Evolutionary conservation across 2,329 filamentous ascomycete genomes (phyloP).

Genomic region (Alternaria gansuensis): DNA sequence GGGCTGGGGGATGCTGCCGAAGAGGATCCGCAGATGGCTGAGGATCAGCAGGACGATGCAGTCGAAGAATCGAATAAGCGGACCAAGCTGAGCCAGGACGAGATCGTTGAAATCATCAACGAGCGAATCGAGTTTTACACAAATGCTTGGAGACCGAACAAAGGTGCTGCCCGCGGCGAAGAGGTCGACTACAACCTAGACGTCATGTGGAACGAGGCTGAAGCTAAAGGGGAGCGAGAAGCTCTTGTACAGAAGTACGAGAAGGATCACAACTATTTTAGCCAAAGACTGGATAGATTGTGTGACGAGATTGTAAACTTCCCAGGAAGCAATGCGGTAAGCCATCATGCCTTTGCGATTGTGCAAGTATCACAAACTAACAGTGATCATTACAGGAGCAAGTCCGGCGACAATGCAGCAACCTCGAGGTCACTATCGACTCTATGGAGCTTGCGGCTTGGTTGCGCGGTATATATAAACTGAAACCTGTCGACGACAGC

Average conservation of each 20-base stretch:
- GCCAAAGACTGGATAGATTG: constrained; percentile 28
- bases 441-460: constrained; percentile 65
- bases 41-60: constrained; percentile 10
- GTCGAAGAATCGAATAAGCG: background rate
- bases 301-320: constrained; percentile 30
- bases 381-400: constrained; percentile 45
- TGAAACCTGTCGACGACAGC: constrained; percentile 10
- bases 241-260: constrained; percentile 25
- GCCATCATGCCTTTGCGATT: background rate
- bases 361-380: background rate
- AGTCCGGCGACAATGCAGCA: constrained; percentile 65
- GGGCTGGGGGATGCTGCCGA: constrained; percentile 20
- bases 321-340: constrained; percentile 60
- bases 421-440: constrained; percentile 71
- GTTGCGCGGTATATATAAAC: constrained; percentile 45
- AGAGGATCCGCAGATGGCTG: constrained; percentile 9
- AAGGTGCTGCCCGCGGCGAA: constrained; percentile 15
- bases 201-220: constrained; percentile 34
- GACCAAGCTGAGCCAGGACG: constrained; percentile 26
- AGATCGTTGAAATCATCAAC: constrained; percentile 40
- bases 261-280: constrained; percentile 26
- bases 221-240: constrained; percentile 24
- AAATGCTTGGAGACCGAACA: constrained; percentile 32
- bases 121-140: constrained; percentile 35
- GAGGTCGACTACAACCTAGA: constrained; percentile 28